Evolutionary conservation across 805 yeast species (phyloP).

Genomic region (Dipodascopsis tothii): DNA sequence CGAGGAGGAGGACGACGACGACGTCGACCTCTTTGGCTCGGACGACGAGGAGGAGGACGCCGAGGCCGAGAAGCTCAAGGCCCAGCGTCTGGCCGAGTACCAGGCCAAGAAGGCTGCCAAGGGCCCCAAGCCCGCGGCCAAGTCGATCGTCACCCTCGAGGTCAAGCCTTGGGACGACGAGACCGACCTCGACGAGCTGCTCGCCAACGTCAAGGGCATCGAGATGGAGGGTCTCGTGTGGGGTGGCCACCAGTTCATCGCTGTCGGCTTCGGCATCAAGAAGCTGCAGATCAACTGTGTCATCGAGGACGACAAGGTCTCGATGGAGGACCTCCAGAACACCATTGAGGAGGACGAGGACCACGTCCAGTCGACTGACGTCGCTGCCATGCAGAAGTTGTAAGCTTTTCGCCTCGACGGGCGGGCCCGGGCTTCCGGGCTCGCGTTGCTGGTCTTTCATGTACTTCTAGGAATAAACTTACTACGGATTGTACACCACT

Average conservation of each 20-base stretch:
- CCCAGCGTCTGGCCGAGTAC: constrained; percentile 95
- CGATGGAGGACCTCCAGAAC: constrained; percentile 71
- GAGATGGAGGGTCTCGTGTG: constrained; percentile 89
- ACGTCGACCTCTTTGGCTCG: constrained; percentile 90
- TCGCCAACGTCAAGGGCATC: constrained; percentile 77
- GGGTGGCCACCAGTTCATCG: constrained; percentile 96
- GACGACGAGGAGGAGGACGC: constrained; percentile 91
- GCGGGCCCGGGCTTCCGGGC: too few relatives aligned
- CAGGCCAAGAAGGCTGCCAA: constrained; percentile 94
- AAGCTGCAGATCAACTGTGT: constrained; percentile 98
- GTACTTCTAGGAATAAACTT: too few relatives aligned
- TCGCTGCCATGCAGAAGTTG: constrained; percentile 39
- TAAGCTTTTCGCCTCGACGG: too few relatives aligned
- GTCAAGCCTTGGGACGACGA: constrained; percentile 99
- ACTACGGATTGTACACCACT: too few relatives aligned
- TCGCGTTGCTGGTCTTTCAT: too few relatives aligned
- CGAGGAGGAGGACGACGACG: constrained; percentile 80
- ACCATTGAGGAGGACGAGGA: constrained; percentile 91
- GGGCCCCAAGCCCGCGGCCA: constrained; percentile 98
- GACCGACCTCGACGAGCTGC: constrained; percentile 84
- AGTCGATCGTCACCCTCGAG: constrained; percentile 91
- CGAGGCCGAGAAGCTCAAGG: constrained; percentile 95
- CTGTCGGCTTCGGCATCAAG: constrained; percentile 99
- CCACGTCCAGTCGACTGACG: constrained; percentile 97
- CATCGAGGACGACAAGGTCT: constrained; percentile 93